Conservation (phyloP, 1,139 yeast species). For the Pichia inconspicua region DNA sequence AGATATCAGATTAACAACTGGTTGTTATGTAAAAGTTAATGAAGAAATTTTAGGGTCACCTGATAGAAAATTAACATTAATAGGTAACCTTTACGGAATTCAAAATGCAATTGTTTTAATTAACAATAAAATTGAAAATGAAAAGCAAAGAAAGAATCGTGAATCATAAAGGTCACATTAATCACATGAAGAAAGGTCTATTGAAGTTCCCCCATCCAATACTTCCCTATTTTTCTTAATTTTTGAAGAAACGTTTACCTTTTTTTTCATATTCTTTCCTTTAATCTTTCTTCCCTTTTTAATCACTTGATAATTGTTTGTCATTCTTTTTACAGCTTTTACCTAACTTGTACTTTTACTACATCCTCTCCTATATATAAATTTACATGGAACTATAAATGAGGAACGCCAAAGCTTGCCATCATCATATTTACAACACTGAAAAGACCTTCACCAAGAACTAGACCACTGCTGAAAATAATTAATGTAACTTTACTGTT, state of each 20-base stretch:
- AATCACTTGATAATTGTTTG: neutral
- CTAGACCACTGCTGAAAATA: conserved; percentile 85
- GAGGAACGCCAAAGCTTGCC: conserved; percentile 52
- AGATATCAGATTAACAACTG: conserved; percentile 69
- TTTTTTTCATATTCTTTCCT: neutral
- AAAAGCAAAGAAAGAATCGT: conserved; percentile 35
- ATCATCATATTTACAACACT: conserved; percentile 76
- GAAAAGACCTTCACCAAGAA: conserved; percentile 86
- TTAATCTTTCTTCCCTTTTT: neutral
- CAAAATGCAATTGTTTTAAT: conserved; percentile 74
- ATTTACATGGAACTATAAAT: conserved; percentile 21
- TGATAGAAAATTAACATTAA: conserved; percentile 61
- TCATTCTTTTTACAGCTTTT: neutral
- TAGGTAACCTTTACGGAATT: conserved; percentile 62
- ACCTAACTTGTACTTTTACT: neutral
- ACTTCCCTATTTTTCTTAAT: neutral
- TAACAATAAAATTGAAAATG: conserved; percentile 65
- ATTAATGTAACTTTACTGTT: conserved; percentile 57
- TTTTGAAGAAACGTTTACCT: neutral
- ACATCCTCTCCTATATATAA: neutral
- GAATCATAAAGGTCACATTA: neutral
- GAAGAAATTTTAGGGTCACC: conserved; percentile 50
- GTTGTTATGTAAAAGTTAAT: conserved; percentile 67
- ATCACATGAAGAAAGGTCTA: neutral
- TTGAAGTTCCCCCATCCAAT: neutral